A percentile compares a stretch with the other conserved stretches of the same genome.
phyloP scores from a whole-genome alignment of 2,329 filamentous ascomycete genomes.

The Sarocladium kiliense region DNA sequence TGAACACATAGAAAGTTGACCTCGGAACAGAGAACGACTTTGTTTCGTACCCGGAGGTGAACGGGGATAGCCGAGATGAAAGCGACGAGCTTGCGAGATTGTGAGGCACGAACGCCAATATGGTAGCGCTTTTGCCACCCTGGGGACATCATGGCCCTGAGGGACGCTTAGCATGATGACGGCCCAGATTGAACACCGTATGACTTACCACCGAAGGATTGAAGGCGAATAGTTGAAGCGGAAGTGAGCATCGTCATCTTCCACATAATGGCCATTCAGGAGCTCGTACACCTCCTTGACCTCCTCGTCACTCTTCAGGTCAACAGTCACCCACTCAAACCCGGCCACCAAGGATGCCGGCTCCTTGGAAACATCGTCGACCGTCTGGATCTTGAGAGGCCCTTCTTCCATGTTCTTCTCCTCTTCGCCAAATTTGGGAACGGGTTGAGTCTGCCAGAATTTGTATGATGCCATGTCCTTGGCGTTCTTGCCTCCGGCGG shows the following conservation, averaged over 20 bases:
- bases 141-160: constrained; percentile 88
- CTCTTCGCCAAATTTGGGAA: constrained; percentile 71
- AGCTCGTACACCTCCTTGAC: constrained; percentile 89
- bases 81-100: constrained; percentile 82
- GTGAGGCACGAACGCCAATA: constrained; percentile 79
- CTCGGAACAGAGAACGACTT: constrained; percentile 73
- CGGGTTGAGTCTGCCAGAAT: constrained; percentile 97
- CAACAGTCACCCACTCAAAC: constrained; percentile 93
- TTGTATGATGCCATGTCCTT: constrained; percentile 98
- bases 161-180: not conserved
- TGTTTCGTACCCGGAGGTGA: constrained; percentile 72
- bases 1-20: constrained; percentile 98
- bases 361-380: constrained; percentile 73
- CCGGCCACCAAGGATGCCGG: constrained; percentile 70
- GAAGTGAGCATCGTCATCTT: constrained; percentile 96
- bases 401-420: constrained; percentile 63
- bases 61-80: constrained; percentile 95
- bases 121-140: constrained; percentile 96
- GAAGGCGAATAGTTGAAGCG: constrained; percentile 91
- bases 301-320: constrained; percentile 71
- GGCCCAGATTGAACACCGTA: no score
- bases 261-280: constrained; percentile 90
- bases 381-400: constrained; percentile 73
- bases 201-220: constrained; percentile 77
- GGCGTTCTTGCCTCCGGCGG: constrained; percentile 76